phyloP scores from a whole-genome alignment of 75 land plant species.

The Sequoiadendron giganteum region DNA sequence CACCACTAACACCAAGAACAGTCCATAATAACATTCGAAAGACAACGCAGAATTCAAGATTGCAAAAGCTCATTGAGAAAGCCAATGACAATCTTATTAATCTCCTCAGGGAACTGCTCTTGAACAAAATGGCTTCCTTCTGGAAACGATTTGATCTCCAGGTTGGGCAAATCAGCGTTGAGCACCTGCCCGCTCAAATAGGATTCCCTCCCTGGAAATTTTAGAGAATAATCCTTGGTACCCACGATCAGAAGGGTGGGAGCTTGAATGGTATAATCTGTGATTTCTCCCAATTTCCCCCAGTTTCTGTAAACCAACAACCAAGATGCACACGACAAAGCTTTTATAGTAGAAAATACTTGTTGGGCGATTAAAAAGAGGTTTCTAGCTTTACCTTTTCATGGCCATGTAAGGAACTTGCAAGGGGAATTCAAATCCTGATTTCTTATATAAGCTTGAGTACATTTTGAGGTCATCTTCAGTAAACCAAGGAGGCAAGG shows the following conservation, averaged over 20 bases:
- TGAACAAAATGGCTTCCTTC: constrained; percentile 62
- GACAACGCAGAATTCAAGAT: neutral
- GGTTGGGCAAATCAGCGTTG: constrained; percentile 32
- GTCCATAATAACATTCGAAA: no score
- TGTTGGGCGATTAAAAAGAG: neutral
- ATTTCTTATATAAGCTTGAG: no score
- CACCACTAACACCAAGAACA: no score
- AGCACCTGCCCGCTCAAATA: constrained; percentile 29
- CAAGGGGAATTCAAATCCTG: no score
- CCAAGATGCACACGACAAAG: neutral
- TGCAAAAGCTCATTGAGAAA: constrained; percentile 35
- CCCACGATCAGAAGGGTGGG: constrained; percentile 47
- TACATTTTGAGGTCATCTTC: neutral
- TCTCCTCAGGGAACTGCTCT: constrained; percentile 53
- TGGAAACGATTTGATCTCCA: constrained; percentile 25
- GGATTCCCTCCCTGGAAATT: constrained; percentile 44
- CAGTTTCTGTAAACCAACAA: constrained; percentile 7
- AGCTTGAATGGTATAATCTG: constrained; percentile 22
- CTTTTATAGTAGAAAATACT: neutral
- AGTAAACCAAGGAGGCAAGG: neutral
- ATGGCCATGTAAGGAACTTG: constrained; percentile 41
- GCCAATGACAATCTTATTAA: constrained; percentile 40
- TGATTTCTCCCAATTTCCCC: neutral
- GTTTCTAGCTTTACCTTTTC: neutral
- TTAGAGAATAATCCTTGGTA: constrained; percentile 38